Conservation (phyloP, 768 basidiomycete species). For the Chlorophyllum brunneum region DNA sequence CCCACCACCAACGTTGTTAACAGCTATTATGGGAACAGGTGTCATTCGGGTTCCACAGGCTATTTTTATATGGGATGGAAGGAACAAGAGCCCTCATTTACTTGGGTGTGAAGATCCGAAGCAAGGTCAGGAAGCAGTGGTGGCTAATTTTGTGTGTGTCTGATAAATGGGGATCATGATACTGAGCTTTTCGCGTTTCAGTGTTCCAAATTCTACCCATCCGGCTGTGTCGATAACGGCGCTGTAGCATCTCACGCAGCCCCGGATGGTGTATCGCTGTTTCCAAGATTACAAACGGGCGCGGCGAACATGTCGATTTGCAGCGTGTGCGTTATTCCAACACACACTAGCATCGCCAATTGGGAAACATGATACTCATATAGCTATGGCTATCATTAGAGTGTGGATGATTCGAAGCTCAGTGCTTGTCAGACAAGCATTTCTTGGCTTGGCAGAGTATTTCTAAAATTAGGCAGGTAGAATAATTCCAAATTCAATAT, state of each 20-base stretch:
- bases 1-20: too few relatives aligned
- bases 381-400: slow-evolving; percentile 3
- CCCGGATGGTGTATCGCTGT: too few relatives aligned
- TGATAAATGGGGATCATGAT: slow-evolving; percentile 6
- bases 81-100: neutral
- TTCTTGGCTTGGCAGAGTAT: slow-evolving; percentile 6
- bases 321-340: too few relatives aligned
- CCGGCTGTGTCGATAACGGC: neutral
- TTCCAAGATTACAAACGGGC: too few relatives aligned
- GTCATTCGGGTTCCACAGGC: neutral
- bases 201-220: neutral
- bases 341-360: too few relatives aligned
- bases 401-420: neutral
- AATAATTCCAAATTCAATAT: neutral
- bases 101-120: slow-evolving; percentile 5
- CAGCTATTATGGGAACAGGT: too few relatives aligned
- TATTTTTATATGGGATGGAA: slow-evolving; percentile 4
- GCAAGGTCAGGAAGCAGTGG: neutral
- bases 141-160: slow-evolving; percentile 3
- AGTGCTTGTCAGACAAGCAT: slow-evolving; percentile 1
- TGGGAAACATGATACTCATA: slow-evolving; percentile 2
- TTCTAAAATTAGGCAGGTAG: neutral
- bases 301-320: too few relatives aligned
- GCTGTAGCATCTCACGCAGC: too few relatives aligned
- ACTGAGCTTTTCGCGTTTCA: neutral